Percentiles rank a stretch among this genome's conserved stretches.
phyloP scores from a whole-genome alignment of 2,329 filamentous ascomycete species.

The Ciborinia camelliae region DNA sequence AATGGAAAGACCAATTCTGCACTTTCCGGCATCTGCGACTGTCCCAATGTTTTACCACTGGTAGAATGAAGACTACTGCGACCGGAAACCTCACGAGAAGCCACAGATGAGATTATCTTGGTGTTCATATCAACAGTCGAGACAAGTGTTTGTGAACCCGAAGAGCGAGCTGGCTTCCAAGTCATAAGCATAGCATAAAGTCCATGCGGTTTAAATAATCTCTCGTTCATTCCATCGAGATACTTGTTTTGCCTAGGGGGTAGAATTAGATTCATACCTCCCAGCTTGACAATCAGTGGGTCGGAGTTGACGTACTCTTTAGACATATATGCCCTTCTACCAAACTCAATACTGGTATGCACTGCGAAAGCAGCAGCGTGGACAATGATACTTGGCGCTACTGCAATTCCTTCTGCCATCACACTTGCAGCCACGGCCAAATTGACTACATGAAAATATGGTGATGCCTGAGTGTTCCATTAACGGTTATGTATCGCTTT shows the following conservation, averaged over 20 bases:
- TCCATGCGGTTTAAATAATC: constrained; percentile 55
- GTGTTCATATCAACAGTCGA: constrained; percentile 38
- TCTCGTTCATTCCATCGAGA: constrained; percentile 53
- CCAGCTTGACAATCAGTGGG: constrained; percentile 38
- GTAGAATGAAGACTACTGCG: constrained; percentile 37
- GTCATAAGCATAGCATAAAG: constrained; percentile 54
- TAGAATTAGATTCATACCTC: constrained; percentile 19
- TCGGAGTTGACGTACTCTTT: constrained; percentile 37
- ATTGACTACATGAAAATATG: constrained; percentile 43
- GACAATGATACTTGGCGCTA: constrained; percentile 41
- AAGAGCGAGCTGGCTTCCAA: constrained; percentile 44
- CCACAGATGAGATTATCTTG: constrained; percentile 39
- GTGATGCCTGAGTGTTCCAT: constrained; percentile 39
- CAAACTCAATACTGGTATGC: constrained; percentile 12
- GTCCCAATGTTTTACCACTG: constrained; percentile 40
- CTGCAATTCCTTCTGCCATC: constrained; percentile 34
- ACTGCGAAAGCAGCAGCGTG: constrained; percentile 13
- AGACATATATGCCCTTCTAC: constrained; percentile 17
- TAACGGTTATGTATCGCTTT: neutral
- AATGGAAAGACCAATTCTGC: constrained; percentile 42
- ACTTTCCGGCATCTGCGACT: constrained; percentile 40
- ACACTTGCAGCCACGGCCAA: constrained; percentile 33
- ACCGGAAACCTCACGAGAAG: constrained; percentile 26
- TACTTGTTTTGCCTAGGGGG: constrained; percentile 45
- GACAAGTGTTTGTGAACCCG: constrained; percentile 18